Evolutionary conservation across 768 basidiomycete genomes (phyloP), one percentile per base, ranked within the genome.

Genomic region (Lentinus brumalis): DNA sequence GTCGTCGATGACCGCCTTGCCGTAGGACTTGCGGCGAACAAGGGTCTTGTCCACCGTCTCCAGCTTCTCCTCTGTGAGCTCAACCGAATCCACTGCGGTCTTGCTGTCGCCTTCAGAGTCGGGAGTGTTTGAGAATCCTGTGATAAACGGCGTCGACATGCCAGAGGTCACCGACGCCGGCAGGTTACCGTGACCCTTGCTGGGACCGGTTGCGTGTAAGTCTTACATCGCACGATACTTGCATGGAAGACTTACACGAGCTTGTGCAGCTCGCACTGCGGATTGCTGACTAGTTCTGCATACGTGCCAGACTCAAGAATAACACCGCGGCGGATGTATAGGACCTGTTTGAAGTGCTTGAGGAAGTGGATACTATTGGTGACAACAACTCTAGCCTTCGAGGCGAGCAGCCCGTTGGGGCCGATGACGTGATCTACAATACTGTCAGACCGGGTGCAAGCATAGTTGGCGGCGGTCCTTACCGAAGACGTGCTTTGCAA

Each of bases 351-450:
- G 55, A 92, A 91, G 57, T 91, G 79, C 50, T 82, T 81, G 40
- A 95, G 78, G 69, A 91, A 95, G n/a, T 92, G 83, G 54, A 96
- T 85, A 59, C 86, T 87, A 72, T 96, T 95, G 44, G 94, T 96
- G 52, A 94, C 91, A 4, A 96, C 75, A 55, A 96, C 81, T 32
- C 94, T 81, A 10, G 93, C 93, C 73, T 96, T 96, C 15, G 84
- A 82, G 8, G 89, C 83, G 38, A 96, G 84, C 1, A 96, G 67
- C 56, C 94, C 94, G 61, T 85, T 78, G 2, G 94, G 93, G 2
- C 94, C 94, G 57, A 96, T 89, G 42, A 96, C 91, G 52, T 91
- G 81, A 66, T 94, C 93, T 90, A 61, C 53, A 9, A 2, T 16
- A 44, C 18, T 10, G 58, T 67, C 45, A 57, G 46, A 31, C 45